Conservation (phyloP, 768 basidiomycete species). For the Sarcodon aspratus region DNA sequence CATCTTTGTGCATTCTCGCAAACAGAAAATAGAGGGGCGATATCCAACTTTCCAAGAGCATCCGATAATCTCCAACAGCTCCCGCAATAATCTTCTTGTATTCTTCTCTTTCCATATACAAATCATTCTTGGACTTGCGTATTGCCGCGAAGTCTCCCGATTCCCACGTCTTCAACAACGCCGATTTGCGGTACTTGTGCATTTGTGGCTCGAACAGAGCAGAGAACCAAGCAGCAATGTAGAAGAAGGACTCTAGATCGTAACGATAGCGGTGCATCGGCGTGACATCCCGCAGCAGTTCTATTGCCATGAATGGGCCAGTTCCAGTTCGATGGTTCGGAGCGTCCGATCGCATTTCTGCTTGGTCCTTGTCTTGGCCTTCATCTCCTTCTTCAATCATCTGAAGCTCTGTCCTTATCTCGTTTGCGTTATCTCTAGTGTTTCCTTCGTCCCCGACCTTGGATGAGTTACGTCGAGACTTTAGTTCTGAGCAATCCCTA, state of each 20-base stretch:
- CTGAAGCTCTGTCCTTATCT: not conserved
- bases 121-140: no score
- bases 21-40: no score
- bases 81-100: no score
- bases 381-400: not conserved
- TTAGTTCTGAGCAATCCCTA: not conserved
- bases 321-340: constrained; percentile 2
- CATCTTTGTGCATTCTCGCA: no score
- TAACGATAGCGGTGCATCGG: constrained; percentile 3
- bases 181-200: no score
- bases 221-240: constrained; percentile 3
- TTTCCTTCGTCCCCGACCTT: not conserved
- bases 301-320: constrained; percentile 3
- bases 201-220: no score
- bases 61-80: no score
- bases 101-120: no score
- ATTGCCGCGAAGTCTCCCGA: no score
- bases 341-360: not conserved
- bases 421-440: not conserved
- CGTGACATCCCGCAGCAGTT: not conserved
- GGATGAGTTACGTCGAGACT: not conserved
- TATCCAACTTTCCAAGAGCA: no score
- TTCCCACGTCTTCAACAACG: no score
- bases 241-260: constrained; percentile 8
- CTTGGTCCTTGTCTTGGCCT: not conserved